These are phyloP conservation scores for Trypethelium eluteriae DNA, from an alignment of 495 filamentous ascomycete species.

Conservation along the genomic window DNA sequence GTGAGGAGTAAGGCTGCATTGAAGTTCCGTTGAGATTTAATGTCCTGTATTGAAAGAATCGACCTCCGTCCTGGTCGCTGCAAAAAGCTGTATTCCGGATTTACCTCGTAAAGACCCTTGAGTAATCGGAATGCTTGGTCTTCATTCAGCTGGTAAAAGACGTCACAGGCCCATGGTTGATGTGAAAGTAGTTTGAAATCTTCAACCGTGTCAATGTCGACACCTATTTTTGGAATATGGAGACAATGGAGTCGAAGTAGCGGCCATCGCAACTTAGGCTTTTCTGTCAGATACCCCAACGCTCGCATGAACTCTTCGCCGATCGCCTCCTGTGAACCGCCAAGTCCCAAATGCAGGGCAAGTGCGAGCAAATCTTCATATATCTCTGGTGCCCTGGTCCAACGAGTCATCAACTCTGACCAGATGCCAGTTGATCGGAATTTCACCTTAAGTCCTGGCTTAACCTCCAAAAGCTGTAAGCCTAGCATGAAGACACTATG, in stretches of 20 bases:
- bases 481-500: slow-evolving; percentile 19
- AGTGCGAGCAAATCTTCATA: slow-evolving; percentile 20
- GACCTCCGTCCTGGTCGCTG: background rate
- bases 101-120: slow-evolving; percentile 14
- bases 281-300: background rate
- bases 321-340: slow-evolving; percentile 17
- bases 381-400: slow-evolving; percentile 19
- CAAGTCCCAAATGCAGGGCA: slow-evolving; percentile 21
- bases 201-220: slow-evolving; percentile 22
- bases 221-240: slow-evolving; percentile 20
- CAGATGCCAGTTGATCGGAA: slow-evolving; percentile 13
- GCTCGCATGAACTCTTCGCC: slow-evolving; percentile 16
- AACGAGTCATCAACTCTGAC: slow-evolving; percentile 13
- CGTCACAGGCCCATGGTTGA: slow-evolving; percentile 20
- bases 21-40: slow-evolving; percentile 19
- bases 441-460: background rate
- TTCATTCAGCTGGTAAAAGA: slow-evolving; percentile 20
- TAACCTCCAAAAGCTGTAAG: slow-evolving; percentile 20
- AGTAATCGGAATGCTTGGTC: slow-evolving; percentile 23
- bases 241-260: slow-evolving; percentile 27
- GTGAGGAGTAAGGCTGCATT: slow-evolving; percentile 23
- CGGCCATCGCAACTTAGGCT: slow-evolving; percentile 14
- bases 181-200: slow-evolving; percentile 19
- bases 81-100: slow-evolving; percentile 23
- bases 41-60: slow-evolving; percentile 12